Percentiles rank a stretch among this genome's conserved stretches.
phyloP scores from a whole-genome alignment of 1,284 basidiomycete species.

The Pyrrhoderma noxium region DNA sequence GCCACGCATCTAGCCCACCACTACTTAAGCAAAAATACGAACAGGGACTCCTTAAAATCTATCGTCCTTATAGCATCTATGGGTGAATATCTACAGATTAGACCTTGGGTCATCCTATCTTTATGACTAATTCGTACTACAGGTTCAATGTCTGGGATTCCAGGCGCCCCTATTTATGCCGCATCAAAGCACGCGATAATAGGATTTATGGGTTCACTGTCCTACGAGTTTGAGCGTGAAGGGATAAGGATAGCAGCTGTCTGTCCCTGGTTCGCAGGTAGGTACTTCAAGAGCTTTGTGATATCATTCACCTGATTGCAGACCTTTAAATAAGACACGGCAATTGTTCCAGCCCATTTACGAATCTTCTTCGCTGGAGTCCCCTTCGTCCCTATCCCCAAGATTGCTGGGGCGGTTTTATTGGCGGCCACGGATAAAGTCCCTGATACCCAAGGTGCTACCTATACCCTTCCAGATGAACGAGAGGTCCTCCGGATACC shows the following conservation, averaged over 20 bases:
- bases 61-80: constrained; percentile 51
- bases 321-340: constrained; percentile 33
- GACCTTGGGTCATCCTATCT: background rate
- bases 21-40: constrained; percentile 37
- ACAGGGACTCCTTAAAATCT: constrained; percentile 34
- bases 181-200: constrained; percentile 47
- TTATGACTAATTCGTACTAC: constrained; percentile 4
- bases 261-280: constrained; percentile 49
- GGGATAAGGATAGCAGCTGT: constrained; percentile 44
- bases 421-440: constrained; percentile 42
- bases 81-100: constrained; percentile 29
- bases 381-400: constrained; percentile 40
- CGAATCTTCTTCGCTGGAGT: constrained; percentile 44
- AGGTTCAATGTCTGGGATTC: constrained; percentile 47
- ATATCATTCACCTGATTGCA: background rate
- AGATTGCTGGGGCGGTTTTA: constrained; percentile 45
- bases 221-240: constrained; percentile 28
- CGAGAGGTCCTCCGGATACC: constrained; percentile 41
- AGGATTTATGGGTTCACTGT: constrained; percentile 46
- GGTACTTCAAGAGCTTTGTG: constrained; percentile 4
- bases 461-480: constrained; percentile 43
- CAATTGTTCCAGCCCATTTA: constrained; percentile 34
- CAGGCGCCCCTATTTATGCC: constrained; percentile 38
- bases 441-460: constrained; percentile 36
- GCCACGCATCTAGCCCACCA: constrained; percentile 44